phyloP scores from a whole-genome alignment of 2,329 filamentous ascomycete species.

The Proliferodiscus dingleyae region DNA sequence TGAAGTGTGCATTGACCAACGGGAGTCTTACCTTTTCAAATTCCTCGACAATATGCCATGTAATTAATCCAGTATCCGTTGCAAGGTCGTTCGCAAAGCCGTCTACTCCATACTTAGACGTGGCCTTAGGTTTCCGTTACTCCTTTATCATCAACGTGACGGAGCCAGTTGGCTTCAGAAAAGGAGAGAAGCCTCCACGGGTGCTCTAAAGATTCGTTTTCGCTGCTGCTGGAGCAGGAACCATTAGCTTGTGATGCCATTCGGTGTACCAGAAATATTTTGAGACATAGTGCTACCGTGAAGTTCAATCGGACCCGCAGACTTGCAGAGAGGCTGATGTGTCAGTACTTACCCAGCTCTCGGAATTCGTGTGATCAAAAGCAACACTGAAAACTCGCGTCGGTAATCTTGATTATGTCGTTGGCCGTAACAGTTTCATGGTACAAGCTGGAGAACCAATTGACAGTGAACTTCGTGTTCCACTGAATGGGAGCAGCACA shows the following conservation, averaged over 20 bases:
- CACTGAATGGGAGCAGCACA: not conserved
- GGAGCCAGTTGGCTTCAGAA: no score
- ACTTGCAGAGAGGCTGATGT: not conserved
- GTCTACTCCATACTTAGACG: constrained; percentile 8
- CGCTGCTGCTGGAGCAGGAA: not conserved
- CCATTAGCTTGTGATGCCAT: not conserved
- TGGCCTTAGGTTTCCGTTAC: constrained; percentile 4
- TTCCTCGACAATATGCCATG: constrained; percentile 15
- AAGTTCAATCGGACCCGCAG: not conserved
- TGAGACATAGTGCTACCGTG: no score
- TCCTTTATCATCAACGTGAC: constrained; percentile 7
- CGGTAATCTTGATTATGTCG: constrained; percentile 4
- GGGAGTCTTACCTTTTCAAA: constrained; percentile 14
- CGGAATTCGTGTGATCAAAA: constrained; percentile 15
- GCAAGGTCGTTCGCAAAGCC: constrained; percentile 8
- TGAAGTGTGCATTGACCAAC: constrained; percentile 8
- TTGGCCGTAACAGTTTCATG: constrained; percentile 9
- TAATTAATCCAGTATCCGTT: constrained; percentile 13
- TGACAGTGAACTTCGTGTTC: constrained; percentile 2
- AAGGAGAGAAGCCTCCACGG: no score
- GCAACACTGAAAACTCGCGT: constrained; percentile 11
- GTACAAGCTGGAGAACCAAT: constrained; percentile 5
- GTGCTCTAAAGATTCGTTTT: no score
- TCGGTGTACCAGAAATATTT: no score
- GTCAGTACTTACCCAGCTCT: constrained; percentile 4